phyloP scores from a whole-genome alignment of 164 flowering plant genomes.

The Magnolia sinica region DNA sequence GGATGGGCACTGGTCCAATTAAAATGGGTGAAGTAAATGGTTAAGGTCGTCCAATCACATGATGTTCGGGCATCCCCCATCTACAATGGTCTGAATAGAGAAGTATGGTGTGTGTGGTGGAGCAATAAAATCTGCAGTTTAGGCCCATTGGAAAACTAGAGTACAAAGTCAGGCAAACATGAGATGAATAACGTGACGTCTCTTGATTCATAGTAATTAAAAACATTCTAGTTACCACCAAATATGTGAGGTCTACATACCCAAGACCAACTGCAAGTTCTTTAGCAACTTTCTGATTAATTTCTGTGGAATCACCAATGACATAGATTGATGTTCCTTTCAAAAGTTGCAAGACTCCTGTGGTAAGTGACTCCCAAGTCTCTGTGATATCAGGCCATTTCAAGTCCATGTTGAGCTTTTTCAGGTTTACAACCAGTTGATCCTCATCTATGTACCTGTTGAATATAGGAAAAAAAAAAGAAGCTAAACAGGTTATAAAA shows the following conservation, averaged over 20 bases:
- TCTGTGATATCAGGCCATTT: conserved; percentile 95
- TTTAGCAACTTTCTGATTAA: conserved; percentile 72
- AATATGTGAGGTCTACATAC: conserved; percentile 30
- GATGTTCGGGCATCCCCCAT: too few species aligned
- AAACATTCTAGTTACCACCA: not conserved
- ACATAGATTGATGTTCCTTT: conserved; percentile 83
- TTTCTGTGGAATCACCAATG: conserved; percentile 86
- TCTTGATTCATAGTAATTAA: not conserved
- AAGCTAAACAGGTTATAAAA: not conserved
- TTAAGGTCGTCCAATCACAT: too few species aligned
- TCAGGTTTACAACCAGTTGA: conserved; percentile 78
- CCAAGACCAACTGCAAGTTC: conserved; percentile 93
- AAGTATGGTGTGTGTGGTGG: too few species aligned
- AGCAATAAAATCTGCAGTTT: too few species aligned
- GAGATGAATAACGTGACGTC: not conserved
- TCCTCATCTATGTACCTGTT: conserved; percentile 90
- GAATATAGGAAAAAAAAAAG: conserved; percentile 2
- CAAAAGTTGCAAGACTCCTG: conserved; percentile 60
- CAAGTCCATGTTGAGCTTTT: conserved; percentile 76
- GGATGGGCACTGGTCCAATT: too few species aligned
- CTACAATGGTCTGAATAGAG: too few species aligned
- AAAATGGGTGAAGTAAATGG: too few species aligned
- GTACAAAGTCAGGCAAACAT: not conserved
- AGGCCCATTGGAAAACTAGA: not conserved
- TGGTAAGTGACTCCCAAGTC: conserved; percentile 85